phyloP scores from a whole-genome alignment of 1,139 yeast species.

The Petasospora rhodanensis region DNA sequence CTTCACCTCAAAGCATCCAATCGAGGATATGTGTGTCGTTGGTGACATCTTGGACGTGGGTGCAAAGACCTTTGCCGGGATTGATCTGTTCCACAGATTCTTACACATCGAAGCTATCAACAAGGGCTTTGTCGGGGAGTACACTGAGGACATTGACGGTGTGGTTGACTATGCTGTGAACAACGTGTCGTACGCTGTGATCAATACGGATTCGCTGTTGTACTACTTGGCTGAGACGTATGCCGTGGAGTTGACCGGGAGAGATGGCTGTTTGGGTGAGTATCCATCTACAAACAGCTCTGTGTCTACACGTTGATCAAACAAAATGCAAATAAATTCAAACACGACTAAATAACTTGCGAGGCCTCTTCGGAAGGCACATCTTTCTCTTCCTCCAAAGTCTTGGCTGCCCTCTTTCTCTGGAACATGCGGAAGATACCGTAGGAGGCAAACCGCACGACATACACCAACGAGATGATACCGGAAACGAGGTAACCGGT shows the following conservation, averaged over 20 bases:
- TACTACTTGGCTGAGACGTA: slow-evolving; percentile 9
- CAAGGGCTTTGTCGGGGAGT: slow-evolving; percentile 5
- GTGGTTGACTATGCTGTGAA: slow-evolving; percentile 4
- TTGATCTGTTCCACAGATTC: slow-evolving; percentile 8
- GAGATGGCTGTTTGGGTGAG: slow-evolving; percentile 7
- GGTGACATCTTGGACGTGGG: slow-evolving; percentile 6
- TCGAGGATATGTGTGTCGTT: slow-evolving; percentile 7
- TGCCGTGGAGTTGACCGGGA: slow-evolving; percentile 5
- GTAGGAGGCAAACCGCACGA: no score
- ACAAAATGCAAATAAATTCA: no score
- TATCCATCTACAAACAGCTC: no score
- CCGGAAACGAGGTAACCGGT: slow-evolving; percentile 11
- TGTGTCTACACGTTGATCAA: no score
- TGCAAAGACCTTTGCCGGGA: slow-evolving; percentile 9
- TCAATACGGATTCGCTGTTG: slow-evolving; percentile 7
- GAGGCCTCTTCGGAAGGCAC: no score
- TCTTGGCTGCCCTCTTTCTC: no score
- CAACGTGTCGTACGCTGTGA: slow-evolving; percentile 5
- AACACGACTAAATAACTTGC: no score
- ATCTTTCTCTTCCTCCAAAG: no score
- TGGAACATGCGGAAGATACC: no score
- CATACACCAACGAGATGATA: slow-evolving; percentile 6
- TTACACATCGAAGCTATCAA: slow-evolving; percentile 5
- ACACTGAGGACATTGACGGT: slow-evolving; percentile 5
- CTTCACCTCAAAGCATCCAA: slow-evolving; percentile 5